Evolutionary conservation across 768 basidiomycete genomes (phyloP).

Genomic region (Russula earlei): DNA sequence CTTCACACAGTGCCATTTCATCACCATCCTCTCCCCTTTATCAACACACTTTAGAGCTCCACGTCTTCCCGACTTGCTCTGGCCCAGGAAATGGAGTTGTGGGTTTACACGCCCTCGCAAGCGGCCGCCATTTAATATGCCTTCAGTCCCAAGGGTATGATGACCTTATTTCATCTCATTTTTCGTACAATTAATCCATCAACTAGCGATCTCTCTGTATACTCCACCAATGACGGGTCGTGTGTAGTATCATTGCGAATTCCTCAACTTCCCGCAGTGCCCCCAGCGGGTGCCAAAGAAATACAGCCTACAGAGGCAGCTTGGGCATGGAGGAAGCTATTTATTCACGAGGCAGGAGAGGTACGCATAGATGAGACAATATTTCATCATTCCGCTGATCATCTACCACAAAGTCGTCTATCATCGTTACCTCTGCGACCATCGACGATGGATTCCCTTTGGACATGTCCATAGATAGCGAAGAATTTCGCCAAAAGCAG

Average conservation of each 20-base stretch:
- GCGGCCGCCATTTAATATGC: conserved; percentile 35
- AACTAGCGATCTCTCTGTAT: conserved; percentile 44
- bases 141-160: conserved; percentile 61
- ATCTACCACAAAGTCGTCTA: conserved; percentile 2
- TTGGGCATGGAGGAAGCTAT: conserved; percentile 31
- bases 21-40: conserved; percentile 15
- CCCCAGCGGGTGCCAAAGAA: conserved; percentile 30
- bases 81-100: conserved; percentile 31
- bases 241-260: conserved; percentile 29
- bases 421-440: conserved; percentile 13
- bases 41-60: no score
- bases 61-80: conserved; percentile 36
- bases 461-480: neutral
- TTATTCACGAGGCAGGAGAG: conserved; percentile 24
- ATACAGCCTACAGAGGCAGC: conserved; percentile 16
- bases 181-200: conserved; percentile 10
- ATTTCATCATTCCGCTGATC: neutral
- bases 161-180: neutral
- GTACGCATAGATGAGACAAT: conserved; percentile 17
- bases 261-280: conserved; percentile 24
- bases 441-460: neutral
- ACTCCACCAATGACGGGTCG: conserved; percentile 42
- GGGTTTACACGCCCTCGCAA: conserved; percentile 38
- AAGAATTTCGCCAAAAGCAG: neutral
- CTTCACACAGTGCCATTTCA: conserved; percentile 1